Percentiles rank a stretch among this genome's conserved stretches.
These are phyloP conservation scores for Mycena chlorophos DNA, from an alignment of 768 basidiomycete genomes.

Conservation along the genomic window DNA sequence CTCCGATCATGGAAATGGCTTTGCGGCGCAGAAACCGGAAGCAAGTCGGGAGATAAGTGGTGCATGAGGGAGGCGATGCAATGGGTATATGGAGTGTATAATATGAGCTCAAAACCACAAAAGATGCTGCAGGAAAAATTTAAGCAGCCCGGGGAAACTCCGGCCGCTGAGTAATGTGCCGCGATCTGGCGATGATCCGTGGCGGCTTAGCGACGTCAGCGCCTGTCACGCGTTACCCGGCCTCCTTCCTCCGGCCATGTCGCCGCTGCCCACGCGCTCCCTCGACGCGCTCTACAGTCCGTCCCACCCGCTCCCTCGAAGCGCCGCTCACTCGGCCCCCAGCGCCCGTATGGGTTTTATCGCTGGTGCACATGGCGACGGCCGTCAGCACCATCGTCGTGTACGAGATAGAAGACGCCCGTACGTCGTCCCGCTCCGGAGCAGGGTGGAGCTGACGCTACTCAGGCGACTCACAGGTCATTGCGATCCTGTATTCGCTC, in stretches of 20 bases:
- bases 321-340: not conserved
- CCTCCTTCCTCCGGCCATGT: not conserved
- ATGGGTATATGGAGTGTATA: too few species aligned
- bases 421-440: not conserved
- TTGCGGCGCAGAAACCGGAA: too few species aligned
- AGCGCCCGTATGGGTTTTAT: not conserved
- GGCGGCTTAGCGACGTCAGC: too few species aligned
- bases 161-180: too few species aligned
- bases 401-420: conserved; percentile 17
- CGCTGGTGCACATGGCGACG: conserved; percentile 12
- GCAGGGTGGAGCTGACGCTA: not conserved
- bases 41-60: too few species aligned
- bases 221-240: not conserved
- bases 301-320: not conserved
- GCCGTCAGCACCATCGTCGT: conserved; percentile 16
- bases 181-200: too few species aligned
- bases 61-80: too few species aligned
- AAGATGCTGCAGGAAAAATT: too few species aligned
- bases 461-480: conserved; percentile 18
- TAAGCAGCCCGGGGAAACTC: too few species aligned
- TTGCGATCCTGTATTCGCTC: conserved; percentile 13
- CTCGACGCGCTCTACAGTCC: conserved; percentile 8
- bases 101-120: too few species aligned
- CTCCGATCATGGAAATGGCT: too few species aligned
- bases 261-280: conserved; percentile 9